Base-by-base conservation (phyloP, 768 basidiomycete species). In the Leccinum subtestaceum region DNA sequence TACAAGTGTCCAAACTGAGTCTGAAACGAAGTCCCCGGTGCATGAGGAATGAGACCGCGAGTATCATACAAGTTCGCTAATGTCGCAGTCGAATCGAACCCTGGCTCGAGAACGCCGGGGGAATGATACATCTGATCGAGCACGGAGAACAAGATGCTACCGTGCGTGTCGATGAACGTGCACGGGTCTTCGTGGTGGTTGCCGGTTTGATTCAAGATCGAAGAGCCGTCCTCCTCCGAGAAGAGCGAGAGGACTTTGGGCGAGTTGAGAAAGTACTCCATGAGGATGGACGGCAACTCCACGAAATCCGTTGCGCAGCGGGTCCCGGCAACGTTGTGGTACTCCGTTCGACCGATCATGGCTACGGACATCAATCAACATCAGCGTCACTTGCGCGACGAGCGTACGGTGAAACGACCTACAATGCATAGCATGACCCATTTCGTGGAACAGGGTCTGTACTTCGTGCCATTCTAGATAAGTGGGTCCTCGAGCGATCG, bases 341-440 rank as follows among this genome's bases (percentile, higher is more conserved):
- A 97, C 67, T 95, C 95, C 8, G 95, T 98, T 49, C 92, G 83
- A 47, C 96, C 96, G 61, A 98, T 88, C 97, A 99, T 99, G 1
- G 97, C 96, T 98, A 65, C 43, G 12, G 27, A 31, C 47, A 59
- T 51, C 56, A 55, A 36, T 51, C 56, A 57, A 38, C 60, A 52
- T 59, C 5, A 57, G 34, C 48, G n/a, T 36, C 54, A 31, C 17
- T 48, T 21, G 23, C 62, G 34, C 56, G 21, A 53, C 49, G 47
- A 27, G 53, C 43, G 34, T 31, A 27, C 19, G 40, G 56, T 19
- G 15, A 63, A 45, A 12, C 17, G 15, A 80, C 94, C 80, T 68
- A 98, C 97, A 99, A 71, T 99, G 97, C 84, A 99, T 94, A 11
- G 97, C 97, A 75, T 99, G 97, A 1, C 97, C 97, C 94, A 98